Evolutionary conservation across 2,329 filamentous ascomycete genomes (phyloP), one percentile per base, ranked within the genome.

Genomic region (Aquanectria penicillioides): DNA sequence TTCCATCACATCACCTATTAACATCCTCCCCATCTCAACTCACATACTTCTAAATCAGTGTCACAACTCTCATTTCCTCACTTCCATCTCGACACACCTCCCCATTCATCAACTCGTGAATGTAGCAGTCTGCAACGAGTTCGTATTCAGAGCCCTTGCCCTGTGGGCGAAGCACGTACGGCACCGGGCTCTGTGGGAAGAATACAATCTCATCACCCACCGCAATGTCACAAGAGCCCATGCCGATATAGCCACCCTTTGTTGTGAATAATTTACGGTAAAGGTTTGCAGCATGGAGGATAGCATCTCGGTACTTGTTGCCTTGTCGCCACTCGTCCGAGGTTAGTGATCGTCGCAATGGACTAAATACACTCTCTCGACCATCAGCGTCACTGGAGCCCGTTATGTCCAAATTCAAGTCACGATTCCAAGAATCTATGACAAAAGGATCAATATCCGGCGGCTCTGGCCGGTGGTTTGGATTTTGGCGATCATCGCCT

Each of bases 51-150:
- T 41, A 56, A 3, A 49, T 28, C 26, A 56, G 8, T 28, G 41
- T 56, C 10, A 56, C 6, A 6, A 38, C 26, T 17, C 28, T 49
- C 15, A 29, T 48, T 7, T 18, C 3, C 13, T 28, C 43, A 15
- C 31, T 49, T 5, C 28, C 17, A 6, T 18, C 52, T 20, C 17
- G 34, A 9, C 36, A 22, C 5, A 25, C 52, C 36, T 56, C 52
- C 17, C 52, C 52, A 5, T 48, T 38, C 52, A 56, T 56, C 43
- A 43, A 6, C n/a, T 36, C 52, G 29, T 56, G 44, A 9, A 47
- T 36, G 10, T 48, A 56, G 29, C 52, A 56, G 11, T 56, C 43
- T 13, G 33, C 28, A 2, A 56, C 18, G 29, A 56, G 15, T 22
- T 34, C 22, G 10, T 48, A 49, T 5, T 36, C 33, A 25, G 28